These are phyloP conservation scores for carrot (Daucus carota) DNA, from an alignment of 129 eudicot species.

Conservation along the genomic window DH1_v3.0 NC_030382.2:41843001-41843500, in stretches of 20 bases:
- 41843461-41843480: constrained; percentile 74
- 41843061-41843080: constrained; percentile 40
- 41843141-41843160: constrained; percentile 59
- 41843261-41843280: constrained; percentile 57
- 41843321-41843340: constrained; percentile 43
- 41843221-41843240: constrained; percentile 89
- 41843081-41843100: constrained; percentile 57
- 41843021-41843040: constrained; percentile 75
- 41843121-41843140: constrained; percentile 39
- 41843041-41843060: constrained; percentile 90
- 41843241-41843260: constrained; percentile 82
- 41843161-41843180: constrained; percentile 85
- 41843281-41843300: constrained; percentile 62
- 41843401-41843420: constrained; percentile 42
- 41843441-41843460: constrained; percentile 54
- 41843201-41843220: constrained; percentile 66
- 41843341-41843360: constrained; percentile 38
- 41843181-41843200: constrained; percentile 36
- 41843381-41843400: constrained; percentile 10
- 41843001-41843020: constrained; percentile 43
- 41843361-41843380: constrained; percentile 29
- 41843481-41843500: constrained; percentile 59
- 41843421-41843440: constrained; percentile 62
- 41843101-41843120: constrained; percentile 68
- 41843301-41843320: constrained; percentile 38